Evolutionary conservation across 176 grass and related monocot genomes (phyloP), one percentile per base, ranked within the genome.

Genomic region (Cymbopogon citratus): DNA sequence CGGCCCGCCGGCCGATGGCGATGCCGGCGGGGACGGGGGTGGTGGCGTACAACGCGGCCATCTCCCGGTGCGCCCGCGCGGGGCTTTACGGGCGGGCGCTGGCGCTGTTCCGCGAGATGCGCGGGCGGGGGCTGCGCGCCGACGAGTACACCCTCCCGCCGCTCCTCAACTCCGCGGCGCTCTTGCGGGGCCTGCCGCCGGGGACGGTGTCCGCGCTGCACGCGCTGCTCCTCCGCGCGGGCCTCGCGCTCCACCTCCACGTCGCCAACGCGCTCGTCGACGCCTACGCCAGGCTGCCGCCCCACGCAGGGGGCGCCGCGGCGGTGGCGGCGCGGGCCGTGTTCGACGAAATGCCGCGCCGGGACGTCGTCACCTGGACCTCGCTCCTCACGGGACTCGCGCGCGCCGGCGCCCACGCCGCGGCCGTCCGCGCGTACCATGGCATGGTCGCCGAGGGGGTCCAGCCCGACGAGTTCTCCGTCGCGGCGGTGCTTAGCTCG

Each of bases 111-210:
- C 28, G 36, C 35, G 73, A 94, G 90, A 94, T 94, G 87, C 81
- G 84, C 63, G 34, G 6, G 9, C 43, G 81, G 2, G 84, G 89
- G 54, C 84, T 85, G 44, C 81, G 46, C 72, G 48, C 84, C 51
- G 92, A 94, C 67, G 92, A 91, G 84, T 91, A 91, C 81, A 91
- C 92, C 5, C 85, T 82, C 38, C 87, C 89, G 43, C 85, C 87
- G 52, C 41, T 81, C 25, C 92, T 94, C 86, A 94, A 87, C 68
- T 89, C 84, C 15, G 69, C 84, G 52, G 84, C 87, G 39, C 80
- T 86, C 44, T n/a, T 69, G 5, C 80, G 86, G n/a, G 9, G 57
- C 68, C 36, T 71, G 0, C 43, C 34, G 10, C 52, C 52, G 5
- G 56, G 0, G 15, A 34, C 56, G n/a, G 79, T 74, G 9, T 13